These are phyloP conservation scores for Aureobasidium lini DNA, from an alignment of 2,329 filamentous ascomycete species.

Conservation along the genomic window DNA sequence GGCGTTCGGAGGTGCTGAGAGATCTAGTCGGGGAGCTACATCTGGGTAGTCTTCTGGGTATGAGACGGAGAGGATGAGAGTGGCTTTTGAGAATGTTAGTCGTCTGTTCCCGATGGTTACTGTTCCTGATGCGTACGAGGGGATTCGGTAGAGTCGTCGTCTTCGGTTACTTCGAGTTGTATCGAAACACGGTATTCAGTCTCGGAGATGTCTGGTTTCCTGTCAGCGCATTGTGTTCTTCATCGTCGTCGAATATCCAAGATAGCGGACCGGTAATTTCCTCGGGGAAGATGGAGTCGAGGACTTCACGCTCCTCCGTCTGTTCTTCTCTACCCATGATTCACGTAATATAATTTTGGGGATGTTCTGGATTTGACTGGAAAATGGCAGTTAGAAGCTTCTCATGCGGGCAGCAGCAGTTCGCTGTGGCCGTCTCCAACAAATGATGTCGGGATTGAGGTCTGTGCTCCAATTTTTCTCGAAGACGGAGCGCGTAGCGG, in stretches of 20 bases:
- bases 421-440: neutral
- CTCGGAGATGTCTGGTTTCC: conserved; percentile 69
- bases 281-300: conserved; percentile 96
- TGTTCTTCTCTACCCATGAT: conserved; percentile 68
- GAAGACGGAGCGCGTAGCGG: conserved; percentile 2
- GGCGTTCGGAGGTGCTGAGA: conserved; percentile 65
- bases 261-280: conserved; percentile 72
- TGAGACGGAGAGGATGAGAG: conserved; percentile 72
- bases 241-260: neutral
- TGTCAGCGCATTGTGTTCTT: neutral
- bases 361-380: neutral
- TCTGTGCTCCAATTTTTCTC: conserved; percentile 1
- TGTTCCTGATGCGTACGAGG: conserved; percentile 38
- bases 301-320: conserved; percentile 89
- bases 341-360: neutral
- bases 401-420: neutral
- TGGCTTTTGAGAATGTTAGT: conserved; percentile 36
- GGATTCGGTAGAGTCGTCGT: conserved; percentile 49
- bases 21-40: conserved; percentile 71
- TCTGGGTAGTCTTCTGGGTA: conserved; percentile 92
- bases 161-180: conserved; percentile 66
- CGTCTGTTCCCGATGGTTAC: neutral
- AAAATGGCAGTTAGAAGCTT: neutral
- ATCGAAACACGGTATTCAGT: conserved; percentile 82
- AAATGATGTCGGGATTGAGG: neutral